Evolutionary conservation across 768 basidiomycete genomes (phyloP), one percentile per base, ranked within the genome.

Genomic region (Pisolithus albus): DNA sequence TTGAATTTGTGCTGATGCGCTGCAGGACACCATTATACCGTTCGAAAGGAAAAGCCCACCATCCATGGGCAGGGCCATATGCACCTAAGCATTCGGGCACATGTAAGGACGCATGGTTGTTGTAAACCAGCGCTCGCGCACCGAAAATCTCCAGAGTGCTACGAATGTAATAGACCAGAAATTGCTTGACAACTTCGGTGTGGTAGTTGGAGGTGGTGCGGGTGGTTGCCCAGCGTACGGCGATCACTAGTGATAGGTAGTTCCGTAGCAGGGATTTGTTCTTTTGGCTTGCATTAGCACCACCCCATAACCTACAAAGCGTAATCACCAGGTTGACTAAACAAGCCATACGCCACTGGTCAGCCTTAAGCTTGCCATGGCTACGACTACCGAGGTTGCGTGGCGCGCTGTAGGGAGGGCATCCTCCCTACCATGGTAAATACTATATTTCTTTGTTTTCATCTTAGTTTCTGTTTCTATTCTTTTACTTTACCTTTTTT

Each of bases 21-120:
- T 70, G 68, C 11, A 73, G 51, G 8, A 67, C 50, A 32, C 65
- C 60, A 46, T 67, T 70, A 32, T 63, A 64, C 13, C 61, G 53
- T 49, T 73, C 64, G 39, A 65, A 72, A 15, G 62, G 59, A 32
- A 58, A 59, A 4, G 59, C 55, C 53, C 64, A 53, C 46, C 61
- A 64, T 37, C 60, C 55, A 55, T 67, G 68, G 16, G 49, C 52
- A 0, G 63, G 68, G 10, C 68, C 66, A 56, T 66, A 61, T 1
- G 49, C 15, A 3, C 52, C 48, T 4, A 77, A 52, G 21, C 62
- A 58, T 3, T 63, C 51, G 0, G 56, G 53, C 24, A 74, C 55
- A 56, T 77, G 75, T 13, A 78, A 55, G 0, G 70, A 52, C 4
- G 72, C 44, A 52, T 77, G 77, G 9, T 76, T 73, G 42, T 73